A percentile compares a stretch with the other conserved stretches of the same genome.
Evolutionary conservation across 1,139 yeast species (phyloP).

Genomic region (Candida sp.): DNA sequence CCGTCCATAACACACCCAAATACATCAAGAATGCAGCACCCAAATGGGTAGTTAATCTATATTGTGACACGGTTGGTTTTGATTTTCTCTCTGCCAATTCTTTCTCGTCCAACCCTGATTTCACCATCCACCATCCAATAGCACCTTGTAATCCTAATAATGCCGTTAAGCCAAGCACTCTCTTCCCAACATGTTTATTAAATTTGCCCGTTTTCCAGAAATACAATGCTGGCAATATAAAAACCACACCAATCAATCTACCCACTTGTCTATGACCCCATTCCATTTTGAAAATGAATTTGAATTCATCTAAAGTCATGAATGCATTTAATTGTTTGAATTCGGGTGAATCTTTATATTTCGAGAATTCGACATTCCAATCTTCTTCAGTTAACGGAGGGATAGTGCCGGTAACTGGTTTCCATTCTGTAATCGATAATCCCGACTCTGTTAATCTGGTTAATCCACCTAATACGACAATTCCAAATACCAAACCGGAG

Average conservation of each 20-base stretch:
- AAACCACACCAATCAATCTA: constrained; percentile 79
- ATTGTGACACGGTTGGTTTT: constrained; percentile 95
- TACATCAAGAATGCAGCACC: constrained; percentile 92
- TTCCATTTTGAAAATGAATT: constrained; percentile 95
- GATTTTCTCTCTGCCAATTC: constrained; percentile 77
- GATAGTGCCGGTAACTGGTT: constrained; percentile 91
- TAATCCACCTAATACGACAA: constrained; percentile 94
- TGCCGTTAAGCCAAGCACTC: constrained; percentile 69
- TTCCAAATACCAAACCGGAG: constrained; percentile 88
- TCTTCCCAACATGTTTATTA: constrained; percentile 64
- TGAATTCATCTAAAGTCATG: constrained; percentile 88
- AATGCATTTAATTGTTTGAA: constrained; percentile 86
- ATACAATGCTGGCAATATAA: constrained; percentile 82
- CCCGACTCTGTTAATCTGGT: constrained; percentile 97
- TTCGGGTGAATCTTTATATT: constrained; percentile 87
- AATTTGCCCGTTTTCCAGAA: constrained; percentile 67
- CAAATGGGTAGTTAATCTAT: constrained; percentile 89
- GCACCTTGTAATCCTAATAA: constrained; percentile 91
- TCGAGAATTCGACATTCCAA: constrained; percentile 82
- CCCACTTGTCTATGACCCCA: constrained; percentile 97
- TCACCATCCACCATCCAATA: constrained; percentile 99
- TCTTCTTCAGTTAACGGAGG: constrained; percentile 81
- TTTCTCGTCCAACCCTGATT: constrained; percentile 86
- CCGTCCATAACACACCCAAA: constrained; percentile 88
- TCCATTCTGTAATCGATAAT: constrained; percentile 96